Conservation (phyloP, 2,329 filamentous ascomycete species). For the Diaporthe destruens region DNA sequence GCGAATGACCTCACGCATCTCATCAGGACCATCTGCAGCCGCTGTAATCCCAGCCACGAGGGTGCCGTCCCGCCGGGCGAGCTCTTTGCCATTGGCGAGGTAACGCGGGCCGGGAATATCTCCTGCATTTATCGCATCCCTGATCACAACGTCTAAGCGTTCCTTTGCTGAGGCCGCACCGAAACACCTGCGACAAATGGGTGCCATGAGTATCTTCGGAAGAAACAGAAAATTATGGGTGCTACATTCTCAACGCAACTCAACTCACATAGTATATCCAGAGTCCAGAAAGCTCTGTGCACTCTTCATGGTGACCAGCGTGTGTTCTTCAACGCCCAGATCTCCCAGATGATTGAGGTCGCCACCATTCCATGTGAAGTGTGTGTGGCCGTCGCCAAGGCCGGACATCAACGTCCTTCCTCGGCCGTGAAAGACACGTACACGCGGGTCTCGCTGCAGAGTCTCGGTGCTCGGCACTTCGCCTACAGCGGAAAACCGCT, state of each 20-base stretch:
- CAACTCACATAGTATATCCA: constrained; percentile 59
- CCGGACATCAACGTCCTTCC: constrained; percentile 63
- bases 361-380: constrained; percentile 62
- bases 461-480: constrained; percentile 44
- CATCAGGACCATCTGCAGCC: constrained; percentile 53
- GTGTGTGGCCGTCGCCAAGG: constrained; percentile 62
- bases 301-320: constrained; percentile 56
- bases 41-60: constrained; percentile 54
- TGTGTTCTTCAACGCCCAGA: constrained; percentile 61
- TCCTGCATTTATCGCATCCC: constrained; percentile 62
- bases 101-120: constrained; percentile 61
- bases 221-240: too few species aligned
- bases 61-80: constrained; percentile 58
- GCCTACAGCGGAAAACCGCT: constrained; percentile 47
- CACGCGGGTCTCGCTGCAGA: constrained; percentile 45
- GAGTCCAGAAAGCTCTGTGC: constrained; percentile 61
- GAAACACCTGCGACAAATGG: constrained; percentile 48
- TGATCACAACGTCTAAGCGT: constrained; percentile 59
- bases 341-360: constrained; percentile 57
- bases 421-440: constrained; percentile 54
- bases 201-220: not conserved
- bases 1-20: constrained; percentile 56
- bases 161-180: constrained; percentile 61
- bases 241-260: too few species aligned
- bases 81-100: constrained; percentile 63